These are phyloP conservation scores for Crotalaria pallida DNA, from an alignment of 306 rosid genomes.

Conservation along the genomic window DNA sequence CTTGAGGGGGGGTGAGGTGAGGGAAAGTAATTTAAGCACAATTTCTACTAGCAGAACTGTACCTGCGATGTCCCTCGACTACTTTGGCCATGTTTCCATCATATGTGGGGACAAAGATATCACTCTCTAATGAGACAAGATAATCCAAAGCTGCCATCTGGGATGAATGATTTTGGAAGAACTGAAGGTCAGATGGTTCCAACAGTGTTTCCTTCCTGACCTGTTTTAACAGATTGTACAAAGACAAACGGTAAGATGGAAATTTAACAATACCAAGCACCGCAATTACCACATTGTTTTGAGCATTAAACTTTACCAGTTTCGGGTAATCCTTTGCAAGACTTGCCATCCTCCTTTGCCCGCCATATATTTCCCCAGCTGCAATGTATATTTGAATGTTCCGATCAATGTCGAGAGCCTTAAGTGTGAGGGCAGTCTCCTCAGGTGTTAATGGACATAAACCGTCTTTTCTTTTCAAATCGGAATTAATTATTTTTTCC, in stretches of 20 bases:
- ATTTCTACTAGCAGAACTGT: constrained; percentile 14
- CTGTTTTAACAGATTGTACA: constrained; percentile 43
- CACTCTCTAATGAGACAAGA: constrained; percentile 92
- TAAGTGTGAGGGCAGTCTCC: constrained; percentile 89
- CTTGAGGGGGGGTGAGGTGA: background rate
- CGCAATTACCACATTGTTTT: background rate
- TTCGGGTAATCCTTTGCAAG: constrained; percentile 79
- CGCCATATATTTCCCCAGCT: constrained; percentile 98
- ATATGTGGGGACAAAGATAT: constrained; percentile 92
- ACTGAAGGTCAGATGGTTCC: constrained; percentile 73
- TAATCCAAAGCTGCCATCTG: constrained; percentile 99
- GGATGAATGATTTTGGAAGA: constrained; percentile 94
- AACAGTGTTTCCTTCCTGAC: constrained; percentile 91
- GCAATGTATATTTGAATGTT: constrained; percentile 91
- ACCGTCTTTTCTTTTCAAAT: constrained; percentile 95
- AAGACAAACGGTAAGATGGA: constrained; percentile 11
- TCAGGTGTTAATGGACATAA: constrained; percentile 95
- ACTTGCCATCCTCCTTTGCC: constrained; percentile 66
- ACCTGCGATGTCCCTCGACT: constrained; percentile 99
- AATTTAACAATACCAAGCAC: constrained; percentile 4
- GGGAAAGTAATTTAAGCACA: background rate
- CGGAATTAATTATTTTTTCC: constrained; percentile 89
- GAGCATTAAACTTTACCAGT: constrained; percentile 46
- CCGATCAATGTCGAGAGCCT: constrained; percentile 82
- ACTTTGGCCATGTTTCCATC: constrained; percentile 99